phyloP scores from a whole-genome alignment of 176 grass and related monocot species.

The Lolium perenne region DNA sequence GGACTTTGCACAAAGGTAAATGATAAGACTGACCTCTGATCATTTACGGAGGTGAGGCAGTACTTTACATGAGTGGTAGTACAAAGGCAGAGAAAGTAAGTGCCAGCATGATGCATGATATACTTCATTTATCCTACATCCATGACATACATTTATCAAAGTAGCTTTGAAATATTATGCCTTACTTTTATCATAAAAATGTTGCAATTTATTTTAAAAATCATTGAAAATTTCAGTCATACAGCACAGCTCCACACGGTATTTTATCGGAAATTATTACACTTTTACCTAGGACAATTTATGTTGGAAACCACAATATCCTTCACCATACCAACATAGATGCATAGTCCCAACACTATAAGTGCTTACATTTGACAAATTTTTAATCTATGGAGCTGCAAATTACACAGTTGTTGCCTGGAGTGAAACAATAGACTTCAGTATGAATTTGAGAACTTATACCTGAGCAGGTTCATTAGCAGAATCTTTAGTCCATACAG shows the following conservation, averaged over 20 bases:
- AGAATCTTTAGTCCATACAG: too few species aligned
- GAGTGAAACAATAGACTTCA: too few species aligned
- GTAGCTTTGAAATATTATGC: not conserved
- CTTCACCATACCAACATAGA: not conserved
- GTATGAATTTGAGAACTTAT: too few species aligned
- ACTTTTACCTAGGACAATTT: not conserved
- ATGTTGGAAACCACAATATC: not conserved
- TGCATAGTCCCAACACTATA: not conserved
- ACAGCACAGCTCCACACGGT: not conserved
- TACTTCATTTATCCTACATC: not conserved
- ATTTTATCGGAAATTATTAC: too few species aligned
- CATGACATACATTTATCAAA: not conserved
- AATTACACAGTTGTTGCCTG: too few species aligned
- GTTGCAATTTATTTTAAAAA: not conserved
- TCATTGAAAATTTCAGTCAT: not conserved
- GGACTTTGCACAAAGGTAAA: not conserved
- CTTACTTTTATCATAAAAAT: not conserved
- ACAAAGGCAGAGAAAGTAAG: not conserved
- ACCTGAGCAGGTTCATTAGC: too few species aligned
- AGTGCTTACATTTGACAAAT: too few species aligned
- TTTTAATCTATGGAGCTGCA: too few species aligned
- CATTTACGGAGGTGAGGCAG: not conserved
- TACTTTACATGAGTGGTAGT: not conserved
- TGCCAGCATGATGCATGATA: not conserved
- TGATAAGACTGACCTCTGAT: not conserved